Conservation (phyloP, 495 filamentous ascomycete species). For the Penicillium antarcticum region DNA sequence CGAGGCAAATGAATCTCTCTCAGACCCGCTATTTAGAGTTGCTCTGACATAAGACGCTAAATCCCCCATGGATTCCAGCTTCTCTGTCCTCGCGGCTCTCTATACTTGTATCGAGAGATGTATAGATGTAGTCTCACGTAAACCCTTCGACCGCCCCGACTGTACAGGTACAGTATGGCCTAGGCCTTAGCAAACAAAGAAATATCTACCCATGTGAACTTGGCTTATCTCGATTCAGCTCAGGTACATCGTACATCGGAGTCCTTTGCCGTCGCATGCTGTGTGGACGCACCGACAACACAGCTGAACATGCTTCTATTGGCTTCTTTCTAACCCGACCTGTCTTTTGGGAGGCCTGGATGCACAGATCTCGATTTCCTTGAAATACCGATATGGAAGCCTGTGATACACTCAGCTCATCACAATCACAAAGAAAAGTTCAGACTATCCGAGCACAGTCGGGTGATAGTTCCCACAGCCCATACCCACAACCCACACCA, state of each 20-base stretch:
- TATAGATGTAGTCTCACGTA: not conserved
- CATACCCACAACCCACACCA: too few relatives aligned
- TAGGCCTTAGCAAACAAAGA: not conserved
- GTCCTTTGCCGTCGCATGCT: too few relatives aligned
- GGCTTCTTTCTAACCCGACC: too few relatives aligned
- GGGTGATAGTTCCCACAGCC: not conserved
- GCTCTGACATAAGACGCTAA: constrained; percentile 28
- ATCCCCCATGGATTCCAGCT: constrained; percentile 15
- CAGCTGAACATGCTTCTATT: too few relatives aligned
- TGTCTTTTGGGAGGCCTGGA: not conserved
- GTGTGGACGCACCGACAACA: too few relatives aligned
- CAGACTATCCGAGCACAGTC: constrained; percentile 2
- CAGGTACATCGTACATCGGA: too few relatives aligned
- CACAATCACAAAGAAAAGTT: not conserved
- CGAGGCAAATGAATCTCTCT: not conserved
- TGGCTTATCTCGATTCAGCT: too few relatives aligned
- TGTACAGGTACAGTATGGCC: too few relatives aligned
- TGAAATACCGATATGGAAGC: not conserved
- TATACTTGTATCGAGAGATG: too few relatives aligned
- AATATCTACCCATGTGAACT: too few relatives aligned
- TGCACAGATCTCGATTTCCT: not conserved
- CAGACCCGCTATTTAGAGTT: constrained; percentile 30
- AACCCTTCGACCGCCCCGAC: too few relatives aligned
- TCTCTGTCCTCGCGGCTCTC: not conserved
- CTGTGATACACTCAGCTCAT: not conserved